A percentile compares a stretch with the other conserved stretches of the same genome.
These are phyloP conservation scores for Tulasnella sp. DNA, from an alignment of 768 basidiomycete genomes.

Conservation along the genomic window DNA sequence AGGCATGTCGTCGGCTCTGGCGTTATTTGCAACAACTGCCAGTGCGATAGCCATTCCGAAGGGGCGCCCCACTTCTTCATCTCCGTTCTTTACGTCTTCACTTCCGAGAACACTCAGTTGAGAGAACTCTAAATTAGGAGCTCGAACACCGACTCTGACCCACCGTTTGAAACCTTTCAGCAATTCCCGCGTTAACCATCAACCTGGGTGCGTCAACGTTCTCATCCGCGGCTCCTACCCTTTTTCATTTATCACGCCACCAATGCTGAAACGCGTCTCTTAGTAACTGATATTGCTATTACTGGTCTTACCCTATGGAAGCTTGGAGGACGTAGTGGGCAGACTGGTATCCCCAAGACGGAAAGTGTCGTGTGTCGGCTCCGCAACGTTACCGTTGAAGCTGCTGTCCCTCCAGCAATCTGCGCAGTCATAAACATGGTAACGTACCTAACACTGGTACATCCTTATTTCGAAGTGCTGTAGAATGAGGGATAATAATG, in stretches of 20 bases:
- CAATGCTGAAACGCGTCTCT: neutral
- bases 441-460: neutral
- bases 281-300: neutral
- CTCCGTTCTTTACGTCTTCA: neutral
- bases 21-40: neutral
- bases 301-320: neutral
- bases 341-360: neutral
- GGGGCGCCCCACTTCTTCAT: too few relatives aligned
- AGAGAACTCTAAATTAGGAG: neutral
- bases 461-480: neutral
- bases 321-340: neutral
- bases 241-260: neutral
- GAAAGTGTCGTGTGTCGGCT: neutral
- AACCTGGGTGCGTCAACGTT: neutral
- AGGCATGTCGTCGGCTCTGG: neutral
- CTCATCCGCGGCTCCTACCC: neutral
- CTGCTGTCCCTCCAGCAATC: slow-evolving; percentile 1
- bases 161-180: neutral
- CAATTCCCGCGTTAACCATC: neutral
- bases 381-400: neutral
- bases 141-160: neutral
- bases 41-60: neutral
- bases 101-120: neutral
- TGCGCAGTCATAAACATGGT: neutral
- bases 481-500: neutral